Conservation (phyloP, 2,329 filamentous ascomycete genomes). For the Hypoxylon sp. region DNA sequence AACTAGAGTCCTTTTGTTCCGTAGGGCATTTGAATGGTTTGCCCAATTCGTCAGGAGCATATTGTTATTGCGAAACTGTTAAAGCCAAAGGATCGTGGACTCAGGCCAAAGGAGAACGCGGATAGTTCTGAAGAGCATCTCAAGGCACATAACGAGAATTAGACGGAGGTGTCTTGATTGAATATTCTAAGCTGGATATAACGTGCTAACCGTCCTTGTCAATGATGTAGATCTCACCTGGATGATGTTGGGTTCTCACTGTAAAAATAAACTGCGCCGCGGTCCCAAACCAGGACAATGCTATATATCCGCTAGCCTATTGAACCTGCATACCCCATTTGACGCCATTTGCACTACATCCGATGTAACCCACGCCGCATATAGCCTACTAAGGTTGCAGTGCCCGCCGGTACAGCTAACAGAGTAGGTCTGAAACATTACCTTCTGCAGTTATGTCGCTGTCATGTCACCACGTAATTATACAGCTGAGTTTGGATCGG, state of each 20-base stretch:
- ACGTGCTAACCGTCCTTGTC: slow-evolving; percentile 13
- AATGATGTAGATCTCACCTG: slow-evolving; percentile 13
- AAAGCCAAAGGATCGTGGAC: slow-evolving; percentile 6
- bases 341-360: background rate
- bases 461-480: background rate
- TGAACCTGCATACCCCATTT: background rate
- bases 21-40: slow-evolving; percentile 18
- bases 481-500: background rate
- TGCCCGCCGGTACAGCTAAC: slow-evolving; percentile 1
- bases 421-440: slow-evolving; percentile 17
- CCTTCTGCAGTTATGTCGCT: background rate
- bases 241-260: slow-evolving; percentile 1
- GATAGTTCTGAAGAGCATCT: slow-evolving; percentile 16
- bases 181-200: slow-evolving; percentile 10
- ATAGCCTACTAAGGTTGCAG: slow-evolving; percentile 4
- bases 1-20: slow-evolving; percentile 13
- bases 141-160: slow-evolving; percentile 4
- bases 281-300: background rate
- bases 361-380: slow-evolving; percentile 24
- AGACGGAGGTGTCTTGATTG: slow-evolving; percentile 1
- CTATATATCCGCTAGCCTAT: slow-evolving; percentile 9
- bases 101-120: background rate
- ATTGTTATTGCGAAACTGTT: slow-evolving; percentile 5
- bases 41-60: slow-evolving; percentile 26
- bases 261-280: slow-evolving; percentile 17